phyloP scores from a whole-genome alignment of 1,284 basidiomycete species.

The Ustilago esculenta region DNA sequence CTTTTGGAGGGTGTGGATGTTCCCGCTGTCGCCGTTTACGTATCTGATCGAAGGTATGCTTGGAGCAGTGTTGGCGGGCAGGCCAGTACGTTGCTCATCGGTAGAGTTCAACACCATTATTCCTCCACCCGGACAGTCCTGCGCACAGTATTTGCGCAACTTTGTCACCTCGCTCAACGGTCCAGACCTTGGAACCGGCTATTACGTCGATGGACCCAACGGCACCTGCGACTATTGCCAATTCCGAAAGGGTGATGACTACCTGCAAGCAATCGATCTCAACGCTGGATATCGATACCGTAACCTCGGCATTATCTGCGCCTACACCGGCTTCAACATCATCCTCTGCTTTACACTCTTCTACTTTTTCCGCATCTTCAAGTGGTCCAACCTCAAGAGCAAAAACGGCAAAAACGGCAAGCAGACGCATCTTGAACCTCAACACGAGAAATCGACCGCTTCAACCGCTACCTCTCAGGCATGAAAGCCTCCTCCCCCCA shows the following conservation, averaged over 20 bases:
- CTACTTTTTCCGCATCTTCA: conserved; percentile 56
- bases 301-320: conserved; percentile 71
- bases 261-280: conserved; percentile 59
- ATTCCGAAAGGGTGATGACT: conserved; percentile 73
- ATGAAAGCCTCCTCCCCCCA: no score
- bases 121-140: conserved; percentile 68
- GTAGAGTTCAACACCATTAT: conserved; percentile 68
- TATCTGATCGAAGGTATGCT: conserved; percentile 69
- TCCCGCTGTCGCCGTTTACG: conserved; percentile 79
- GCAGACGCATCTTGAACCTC: no score
- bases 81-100: conserved; percentile 67
- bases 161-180: conserved; percentile 49
- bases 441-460: no score
- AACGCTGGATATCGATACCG: conserved; percentile 39
- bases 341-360: conserved; percentile 50
- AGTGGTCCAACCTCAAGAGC: conserved; percentile 24
- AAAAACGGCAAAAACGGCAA: conserved; percentile 17
- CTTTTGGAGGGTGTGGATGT: conserved; percentile 49
- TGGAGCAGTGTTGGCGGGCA: conserved; percentile 64
- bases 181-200: conserved; percentile 37
- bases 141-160: conserved; percentile 68
- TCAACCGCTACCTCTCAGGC: no score
- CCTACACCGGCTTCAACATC: conserved; percentile 74
- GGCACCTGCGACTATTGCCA: conserved; percentile 69
- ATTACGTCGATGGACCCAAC: conserved; percentile 40